Evolutionary conservation across 371 early-diverging fungal genomes (phyloP), one percentile per base, ranked within the genome.

Genomic region (Lichtheimia hyalospora): DNA sequence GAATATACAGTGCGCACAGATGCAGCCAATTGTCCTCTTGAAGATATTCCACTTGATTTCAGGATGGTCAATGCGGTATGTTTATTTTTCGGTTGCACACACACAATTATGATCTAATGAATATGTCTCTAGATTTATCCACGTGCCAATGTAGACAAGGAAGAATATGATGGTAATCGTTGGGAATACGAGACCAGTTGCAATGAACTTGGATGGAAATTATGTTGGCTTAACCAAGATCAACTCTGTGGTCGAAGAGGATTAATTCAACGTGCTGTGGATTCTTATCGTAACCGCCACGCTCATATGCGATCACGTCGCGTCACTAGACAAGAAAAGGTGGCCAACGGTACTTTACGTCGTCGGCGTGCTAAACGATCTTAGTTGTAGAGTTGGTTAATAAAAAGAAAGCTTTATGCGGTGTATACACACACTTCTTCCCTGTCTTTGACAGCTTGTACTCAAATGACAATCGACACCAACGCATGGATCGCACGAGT

Each of bases 181-280:
- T 96, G 94, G 94, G 77, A 84, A 23, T 96, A 96, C 66, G 96
- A 96, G 65, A 94, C 89, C 12, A 86, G 86, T 49, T 93, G 92
- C 65, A 96, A 96, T 60, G 69, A 68, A 23, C 73, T 95, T 5
- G 96, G 95, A 1, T 96, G 95, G 94, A 82, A 88, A 57, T 85
- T 96, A 54, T 82, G 89, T 27, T 90, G 83, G 58, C 73, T 93
- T 6, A 96, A 96, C 68, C 86, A 82, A 41, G 84, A 84, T 15
- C 73, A 89, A 46, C 81, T 95, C n/a, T 79, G 84, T 54, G 94
- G 88, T 1, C 84, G 89, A 21, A 83, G 95, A 34, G 96, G 96
- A 21, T 76, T 96, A 23, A 82, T 96, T 34, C 96, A 96, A 67
- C 80, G 96, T 0, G 94, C 95, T 0, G 96, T 96, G 0, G 96